Percentiles rank a stretch among this genome's conserved stretches.
Conservation (phyloP, 805 yeast genomes). For the Nakazawaea ambrosiae region DNA sequence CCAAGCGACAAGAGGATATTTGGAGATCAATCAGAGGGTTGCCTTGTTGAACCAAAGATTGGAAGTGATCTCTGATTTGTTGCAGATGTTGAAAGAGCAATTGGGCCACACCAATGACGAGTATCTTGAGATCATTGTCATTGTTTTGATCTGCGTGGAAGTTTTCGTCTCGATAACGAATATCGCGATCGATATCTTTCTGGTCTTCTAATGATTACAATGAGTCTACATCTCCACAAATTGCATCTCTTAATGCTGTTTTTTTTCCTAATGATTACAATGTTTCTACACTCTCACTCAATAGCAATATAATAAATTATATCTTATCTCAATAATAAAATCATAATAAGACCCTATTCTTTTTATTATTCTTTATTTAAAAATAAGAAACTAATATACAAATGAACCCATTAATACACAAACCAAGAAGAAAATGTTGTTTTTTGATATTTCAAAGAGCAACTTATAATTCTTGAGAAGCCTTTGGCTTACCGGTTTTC, state of each 20-base stretch:
- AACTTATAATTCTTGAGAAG: conserved; percentile 50
- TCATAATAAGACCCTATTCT: no score
- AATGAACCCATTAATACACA: conserved; percentile 11
- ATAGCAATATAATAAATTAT: no score
- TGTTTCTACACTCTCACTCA: no score
- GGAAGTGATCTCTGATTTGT: conserved; percentile 86
- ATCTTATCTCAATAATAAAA: no score
- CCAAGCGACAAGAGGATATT: conserved; percentile 92
- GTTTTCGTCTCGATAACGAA: conserved; percentile 83
- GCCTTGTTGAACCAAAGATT: conserved; percentile 82
- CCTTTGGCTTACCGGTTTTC: conserved; percentile 47
- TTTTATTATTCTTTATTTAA: conserved; percentile 8
- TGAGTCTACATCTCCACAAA: neutral
- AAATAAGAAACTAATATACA: conserved; percentile 12
- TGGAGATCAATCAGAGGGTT: conserved; percentile 93
- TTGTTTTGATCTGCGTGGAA: conserved; percentile 85
- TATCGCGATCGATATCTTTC: conserved; percentile 26
- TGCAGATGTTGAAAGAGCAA: conserved; percentile 96
- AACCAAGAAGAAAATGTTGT: neutral
- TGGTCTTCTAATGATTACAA: conserved; percentile 9
- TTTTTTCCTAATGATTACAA: neutral
- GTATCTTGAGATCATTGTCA: conserved; percentile 75
- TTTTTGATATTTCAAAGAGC: no score
- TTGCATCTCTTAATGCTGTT: neutral
- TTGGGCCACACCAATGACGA: conserved; percentile 80